Base-by-base conservation (phyloP, 1,284 basidiomycete genomes). In the Fomes fomentarius region DNA sequence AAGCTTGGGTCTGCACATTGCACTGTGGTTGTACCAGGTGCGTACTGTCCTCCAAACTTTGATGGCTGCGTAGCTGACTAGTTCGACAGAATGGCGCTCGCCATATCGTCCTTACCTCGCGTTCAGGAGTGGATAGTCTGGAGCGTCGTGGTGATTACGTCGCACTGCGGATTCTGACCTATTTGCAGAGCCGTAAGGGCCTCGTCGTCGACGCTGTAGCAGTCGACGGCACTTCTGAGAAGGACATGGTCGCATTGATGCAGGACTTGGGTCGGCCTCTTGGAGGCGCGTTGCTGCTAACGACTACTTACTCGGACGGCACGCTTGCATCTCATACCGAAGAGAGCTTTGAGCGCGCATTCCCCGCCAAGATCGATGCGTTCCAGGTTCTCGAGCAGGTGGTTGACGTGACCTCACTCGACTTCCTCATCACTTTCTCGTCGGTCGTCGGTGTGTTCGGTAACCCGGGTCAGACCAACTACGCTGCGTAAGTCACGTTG, bases 21-120 rank as follows among this genome's bases (percentile, higher is more conserved):
- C 75, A 3, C 38, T 71, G 19, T 75, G 66, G 65, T 71, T 77
- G 72, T 75, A 74, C 57, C 51, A 72, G 65, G 76, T 75, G 49
- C 47, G 51, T 26, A 8, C n/a, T 3, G 31, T 11, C 19, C 6
- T 22, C 28, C 4, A 21, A 26, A 34, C 6, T 10, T 26, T 15
- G 7, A 24, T 11, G 19, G 21, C 14, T 25, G 21, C 17, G 21
- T 19, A 39, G 25, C 30, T 46, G 14, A 34, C 21, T n/a, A 15
- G 31, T 25, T 49, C 39, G 45, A 6, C 45, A 77, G 75, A 62
- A 70, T 25, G 76, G 76, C 22, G 76, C 74, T 12, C 65, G 69
- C 4, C 55, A 69, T 37, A 69, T 78, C 14, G 55, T 73, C 15
- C 51, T 76, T 3, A 75, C 76, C 0, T 77, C 75, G 1, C 71